Conservation (phyloP, 768 basidiomycete genomes). For the Boletus barrowsii region DNA sequence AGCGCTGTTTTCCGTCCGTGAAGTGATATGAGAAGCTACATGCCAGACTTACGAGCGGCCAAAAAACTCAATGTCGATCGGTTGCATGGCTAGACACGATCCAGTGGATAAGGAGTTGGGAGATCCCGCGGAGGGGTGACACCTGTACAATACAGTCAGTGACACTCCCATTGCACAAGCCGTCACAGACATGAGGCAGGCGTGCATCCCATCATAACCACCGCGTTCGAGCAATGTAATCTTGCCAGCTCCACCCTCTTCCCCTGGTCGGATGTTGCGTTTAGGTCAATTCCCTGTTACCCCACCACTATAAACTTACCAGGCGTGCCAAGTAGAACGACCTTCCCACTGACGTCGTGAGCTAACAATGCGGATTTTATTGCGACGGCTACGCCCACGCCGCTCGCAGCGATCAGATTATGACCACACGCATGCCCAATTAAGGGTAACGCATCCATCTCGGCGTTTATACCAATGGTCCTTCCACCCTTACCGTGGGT, state of each 20-base stretch:
- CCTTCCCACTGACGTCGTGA: constrained; percentile 60
- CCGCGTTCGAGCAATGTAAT: constrained; percentile 68
- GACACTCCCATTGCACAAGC: constrained; percentile 5
- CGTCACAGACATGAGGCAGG: constrained; percentile 62
- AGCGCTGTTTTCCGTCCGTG: constrained; percentile 43
- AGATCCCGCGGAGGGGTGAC: constrained; percentile 64
- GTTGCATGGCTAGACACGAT: constrained; percentile 60
- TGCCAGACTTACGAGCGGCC: constrained; percentile 59
- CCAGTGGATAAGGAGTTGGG: constrained; percentile 48
- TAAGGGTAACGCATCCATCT: constrained; percentile 62
- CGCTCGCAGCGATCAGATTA: constrained; percentile 78
- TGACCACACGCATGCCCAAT: constrained; percentile 74
- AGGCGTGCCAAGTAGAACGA: constrained; percentile 77
- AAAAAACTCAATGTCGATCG: constrained; percentile 65
- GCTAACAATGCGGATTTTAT: constrained; percentile 65
- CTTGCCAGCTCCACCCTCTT: constrained; percentile 80
- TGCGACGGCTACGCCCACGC: constrained; percentile 71
- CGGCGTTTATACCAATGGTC: constrained; percentile 74
- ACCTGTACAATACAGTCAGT: constrained; percentile 44
- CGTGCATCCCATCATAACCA: constrained; percentile 78
- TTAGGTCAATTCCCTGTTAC: neutral
- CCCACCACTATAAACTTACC: constrained; percentile 36
- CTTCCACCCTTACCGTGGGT: constrained; percentile 56
- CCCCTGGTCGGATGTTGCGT: constrained; percentile 43
- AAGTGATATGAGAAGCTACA: neutral